A percentile compares a stretch with the other conserved stretches of the same genome.
These are phyloP conservation scores for Leccinum rimulosum DNA, from an alignment of 768 basidiomycete genomes.

Conservation along the genomic window DNA sequence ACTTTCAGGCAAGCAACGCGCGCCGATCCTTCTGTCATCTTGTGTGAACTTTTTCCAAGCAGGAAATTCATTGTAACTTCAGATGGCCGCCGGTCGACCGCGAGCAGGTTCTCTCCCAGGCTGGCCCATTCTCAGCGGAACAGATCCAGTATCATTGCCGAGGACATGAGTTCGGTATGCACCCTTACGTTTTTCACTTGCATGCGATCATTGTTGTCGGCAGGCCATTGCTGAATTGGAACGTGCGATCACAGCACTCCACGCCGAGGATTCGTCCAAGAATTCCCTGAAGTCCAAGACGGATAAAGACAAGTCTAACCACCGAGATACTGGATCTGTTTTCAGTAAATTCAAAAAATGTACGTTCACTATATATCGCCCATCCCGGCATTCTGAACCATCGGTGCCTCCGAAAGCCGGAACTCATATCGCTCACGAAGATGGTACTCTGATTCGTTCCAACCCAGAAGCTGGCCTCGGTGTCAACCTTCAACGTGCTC, in stretches of 20 bases:
- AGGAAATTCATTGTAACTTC: conserved; percentile 58
- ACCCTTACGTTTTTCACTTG: conserved; percentile 1
- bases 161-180: conserved; percentile 67
- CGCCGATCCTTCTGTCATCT: conserved; percentile 8
- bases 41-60: conserved; percentile 18
- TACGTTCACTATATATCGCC: conserved; percentile 26
- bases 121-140: conserved; percentile 44
- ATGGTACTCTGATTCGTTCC: conserved; percentile 21
- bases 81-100: conserved; percentile 36
- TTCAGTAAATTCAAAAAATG: conserved; percentile 66
- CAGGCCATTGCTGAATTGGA: conserved; percentile 65
- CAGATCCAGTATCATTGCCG: conserved; percentile 51
- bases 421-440: conserved; percentile 24
- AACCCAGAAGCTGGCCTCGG: conserved; percentile 18
- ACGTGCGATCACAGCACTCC: conserved; percentile 44
- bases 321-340: conserved; percentile 32
- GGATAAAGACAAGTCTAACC: conserved; percentile 46
- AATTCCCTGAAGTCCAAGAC: conserved; percentile 36
- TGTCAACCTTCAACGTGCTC: conserved; percentile 41
- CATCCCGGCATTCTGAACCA: not conserved
- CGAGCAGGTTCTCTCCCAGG: conserved; percentile 37
- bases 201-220: conserved; percentile 1
- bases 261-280: conserved; percentile 39
- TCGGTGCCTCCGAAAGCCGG: conserved; percentile 17
- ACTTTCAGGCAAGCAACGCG: conserved; percentile 58